Base-by-base conservation (phyloP, 768 basidiomycete species). In the Pisolithus sp. region DNA sequence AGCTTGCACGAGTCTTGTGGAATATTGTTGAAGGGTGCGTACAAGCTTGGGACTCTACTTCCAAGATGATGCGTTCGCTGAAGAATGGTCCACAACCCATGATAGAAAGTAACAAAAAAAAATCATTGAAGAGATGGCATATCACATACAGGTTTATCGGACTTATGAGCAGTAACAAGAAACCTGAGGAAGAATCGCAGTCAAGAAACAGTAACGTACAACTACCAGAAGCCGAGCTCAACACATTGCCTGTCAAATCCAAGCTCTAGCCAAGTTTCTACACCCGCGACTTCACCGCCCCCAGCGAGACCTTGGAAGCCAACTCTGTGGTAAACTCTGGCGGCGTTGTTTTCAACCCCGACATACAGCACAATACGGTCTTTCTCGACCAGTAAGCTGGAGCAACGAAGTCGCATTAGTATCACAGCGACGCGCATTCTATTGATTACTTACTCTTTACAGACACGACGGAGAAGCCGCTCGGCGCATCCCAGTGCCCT, bases 151-250 rank as follows among this genome's bases (percentile, higher is more conserved):
- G 5, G 13, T 30, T 30, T 10, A 30, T 30, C 30, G 13, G 5
- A 5, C 5, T 13, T 15, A 34, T 34, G 13, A 9, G 10, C 30
- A 10, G 9, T 13, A 34, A 40, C 17, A 24, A 15, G 34, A 2
- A 3, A 18, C 18, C 21, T 21, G n/a, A n/a, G 26, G 38, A 54
- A 24, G 23, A 23, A n/a, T 23, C n/a, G 21, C 6, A 24, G 10
- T 20, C 18, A 24, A 41, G 36, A 9, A 49, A 21, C 26, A 4
- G 20, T 20, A 24, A 51, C 48, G 30, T 4, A n/a, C n/a, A 23
- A 46, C 73, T 68, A 89, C 86, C 88, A 90, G 59, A 85, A 82
- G 2, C 87, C 88, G 15, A 85, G 71, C 2, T 68, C 55, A 20
- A 82, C 76, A 24, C 51, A 47, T 17, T 54, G 50, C 21, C 65